These are phyloP conservation scores for Fusarium tuaranense DNA, from an alignment of 2,329 filamentous ascomycete species.

Conservation along the genomic window DNA sequence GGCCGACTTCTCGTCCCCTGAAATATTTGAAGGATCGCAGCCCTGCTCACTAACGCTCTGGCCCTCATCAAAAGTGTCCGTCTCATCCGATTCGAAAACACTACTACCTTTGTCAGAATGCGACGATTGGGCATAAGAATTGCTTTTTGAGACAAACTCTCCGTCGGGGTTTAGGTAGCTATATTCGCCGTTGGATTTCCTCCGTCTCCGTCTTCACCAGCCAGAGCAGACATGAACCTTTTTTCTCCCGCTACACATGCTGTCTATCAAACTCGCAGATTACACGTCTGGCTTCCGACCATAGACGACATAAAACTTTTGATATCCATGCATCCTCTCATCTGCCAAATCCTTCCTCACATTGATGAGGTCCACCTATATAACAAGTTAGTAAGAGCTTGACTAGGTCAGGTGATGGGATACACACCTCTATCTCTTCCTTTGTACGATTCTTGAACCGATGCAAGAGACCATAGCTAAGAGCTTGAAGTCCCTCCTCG, in stretches of 20 bases:
- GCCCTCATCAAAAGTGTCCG: background rate
- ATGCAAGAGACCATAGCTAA: background rate
- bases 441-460: background rate
- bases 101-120: background rate
- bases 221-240: background rate
- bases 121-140: background rate
- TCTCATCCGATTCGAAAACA: background rate
- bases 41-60: background rate
- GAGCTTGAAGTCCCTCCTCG: background rate
- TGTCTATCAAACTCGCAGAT: background rate
- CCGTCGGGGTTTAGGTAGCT: background rate
- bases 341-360: background rate
- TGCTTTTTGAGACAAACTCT: background rate
- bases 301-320: conserved; percentile 3
- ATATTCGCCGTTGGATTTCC: background rate
- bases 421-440: conserved; percentile 9
- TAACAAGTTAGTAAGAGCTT: background rate
- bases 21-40: background rate
- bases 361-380: background rate
- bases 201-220: background rate
- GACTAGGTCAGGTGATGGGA: background rate
- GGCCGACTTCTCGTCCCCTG: background rate
- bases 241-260: background rate
- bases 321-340: background rate
- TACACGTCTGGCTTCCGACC: background rate